Base-by-base conservation (phyloP, 2,329 filamentous ascomycete genomes). In the Botrytis byssoidea region DNA sequence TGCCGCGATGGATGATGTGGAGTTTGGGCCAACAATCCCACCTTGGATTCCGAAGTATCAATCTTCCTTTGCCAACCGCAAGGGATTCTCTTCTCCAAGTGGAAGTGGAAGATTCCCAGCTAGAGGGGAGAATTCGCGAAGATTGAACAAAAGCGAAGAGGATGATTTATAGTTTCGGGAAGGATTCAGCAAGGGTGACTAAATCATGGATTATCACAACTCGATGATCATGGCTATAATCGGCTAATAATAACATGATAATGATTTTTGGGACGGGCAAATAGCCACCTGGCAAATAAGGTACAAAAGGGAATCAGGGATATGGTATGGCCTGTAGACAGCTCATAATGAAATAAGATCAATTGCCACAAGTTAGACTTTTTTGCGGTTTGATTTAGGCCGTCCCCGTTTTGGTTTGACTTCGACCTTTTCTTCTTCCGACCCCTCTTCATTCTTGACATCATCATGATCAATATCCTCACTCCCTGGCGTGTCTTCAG, bases 351-450 rank as follows among this genome's bases (percentile, higher is more conserved):
- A 57, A 44, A 57, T 32, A 55, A 68, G 35, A 68, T 16, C 48
- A 57, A 18, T 68, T 14, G 14, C 55, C 35, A 57, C 37, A 57
- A 57, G 10, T 42, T 61, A 73, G 14, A 25, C 71, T 22, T 73
- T 73, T 35, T 46, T 61, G 32, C 64, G 71, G 40, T 2, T 57
- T 44, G 72, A 73, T 59, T 71, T 71, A 10, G 60, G 60, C 25
- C 66, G 48, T 46, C 61, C 74, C 44, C 57, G 48, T 60, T 73
- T 70, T 16, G 74, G 67, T 64, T 74, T 65, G 5, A 74, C 72
- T 16, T 75, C 72, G 20, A 72, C 63, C 37, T 63, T 65, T 51
- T 77, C 76, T 22, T 75, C 75, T 44, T 70, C 64, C 10, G 74
- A 76, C 10, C 57, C 65, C 14, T 74, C 73, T 44, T 70, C 73